Base-by-base conservation (phyloP, 2,329 filamentous ascomycete genomes). In the Exophiala lecanii-corni region DNA sequence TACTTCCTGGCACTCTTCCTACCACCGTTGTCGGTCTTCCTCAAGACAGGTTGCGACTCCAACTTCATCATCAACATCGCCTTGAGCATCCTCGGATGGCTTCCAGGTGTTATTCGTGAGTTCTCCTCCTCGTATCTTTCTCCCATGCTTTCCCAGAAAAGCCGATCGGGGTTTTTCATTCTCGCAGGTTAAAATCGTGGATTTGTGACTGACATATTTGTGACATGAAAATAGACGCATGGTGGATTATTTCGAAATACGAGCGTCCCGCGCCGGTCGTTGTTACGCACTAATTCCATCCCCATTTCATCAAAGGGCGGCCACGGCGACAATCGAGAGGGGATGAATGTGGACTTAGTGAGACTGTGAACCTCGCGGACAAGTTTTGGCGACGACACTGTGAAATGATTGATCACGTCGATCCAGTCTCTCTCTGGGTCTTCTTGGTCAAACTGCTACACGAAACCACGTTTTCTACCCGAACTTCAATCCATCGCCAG, bases 11-110 rank as follows among this genome's bases (percentile, higher is more conserved):
- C 89, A 73, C 73, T 95, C 74, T 74, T 95, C 72, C 79, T 95
- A 53, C 89, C 89, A 41, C 89, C 89, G 62, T 70, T 94, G 43
- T 88, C 89, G 72, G 89, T 95, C 65, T 92, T 94, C 77, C 83
- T 95, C 58, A 89, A 95, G 81, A 81, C 84, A 56, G 89, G 89
- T 59, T 94, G 89, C 71, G 83, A 82, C 62, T 79, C 82, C 55
- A 86, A 94, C 64, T 74, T 95, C 60, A 72, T 91, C 68, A 94
- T 95, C 79, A 94, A 94, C 81, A 86, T 94, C 68, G 76, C 87
- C 59, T 72, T 94, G 69, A 92, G 86, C 57, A 79, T 86, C 58
- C 73, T 88, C 56, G 81, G 78, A 63, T 82, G 78, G 69, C 75
- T 89, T 59, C 84, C 84, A 51, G 86, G 88, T 66, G 89, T 94